These are phyloP conservation scores for Clonostachys byssicola DNA, from an alignment of 2,329 filamentous ascomycete genomes.

Conservation along the genomic window DNA sequence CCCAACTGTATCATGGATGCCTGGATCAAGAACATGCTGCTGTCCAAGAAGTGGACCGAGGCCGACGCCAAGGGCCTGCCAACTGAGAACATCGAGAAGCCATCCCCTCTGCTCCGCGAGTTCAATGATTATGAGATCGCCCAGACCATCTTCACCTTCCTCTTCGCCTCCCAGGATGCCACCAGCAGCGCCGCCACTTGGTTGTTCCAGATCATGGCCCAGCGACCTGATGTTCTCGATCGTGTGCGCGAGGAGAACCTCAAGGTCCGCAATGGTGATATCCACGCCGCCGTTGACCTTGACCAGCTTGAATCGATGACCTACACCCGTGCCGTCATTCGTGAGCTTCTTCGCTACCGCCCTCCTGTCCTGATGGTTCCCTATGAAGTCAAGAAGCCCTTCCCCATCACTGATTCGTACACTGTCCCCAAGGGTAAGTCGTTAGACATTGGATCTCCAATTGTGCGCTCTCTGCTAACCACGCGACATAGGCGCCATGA, in stretches of 20 bases:
- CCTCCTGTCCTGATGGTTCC: constrained; percentile 97
- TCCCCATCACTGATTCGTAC: constrained; percentile 83
- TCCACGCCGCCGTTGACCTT: constrained; percentile 66
- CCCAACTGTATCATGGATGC: constrained; percentile 92
- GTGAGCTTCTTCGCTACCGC: constrained; percentile 87
- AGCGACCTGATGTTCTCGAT: constrained; percentile 88
- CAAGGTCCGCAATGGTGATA: constrained; percentile 68
- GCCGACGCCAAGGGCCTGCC: constrained; percentile 68
- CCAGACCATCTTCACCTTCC: constrained; percentile 91
- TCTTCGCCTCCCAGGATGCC: constrained; percentile 96
- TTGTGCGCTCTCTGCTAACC: background rate
- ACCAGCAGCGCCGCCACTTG: constrained; percentile 91
- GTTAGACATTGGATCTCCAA: background rate
- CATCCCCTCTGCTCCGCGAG: constrained; percentile 73
- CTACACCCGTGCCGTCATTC: constrained; percentile 89
- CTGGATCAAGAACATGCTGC: constrained; percentile 86
- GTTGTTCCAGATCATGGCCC: constrained; percentile 91
- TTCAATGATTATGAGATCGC: constrained; percentile 90
- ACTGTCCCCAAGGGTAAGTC: constrained; percentile 77
- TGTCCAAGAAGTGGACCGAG: constrained; percentile 78
- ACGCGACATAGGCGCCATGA: constrained; percentile 69
- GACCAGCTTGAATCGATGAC: constrained; percentile 84
- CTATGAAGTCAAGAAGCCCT: constrained; percentile 90
- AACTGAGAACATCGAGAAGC: constrained; percentile 73
- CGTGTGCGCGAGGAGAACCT: constrained; percentile 91